Percentiles rank a stretch among this genome's conserved stretches.
Conservation (phyloP, 2,329 filamentous ascomycete species). For the Aspergillus sp. region DNA sequence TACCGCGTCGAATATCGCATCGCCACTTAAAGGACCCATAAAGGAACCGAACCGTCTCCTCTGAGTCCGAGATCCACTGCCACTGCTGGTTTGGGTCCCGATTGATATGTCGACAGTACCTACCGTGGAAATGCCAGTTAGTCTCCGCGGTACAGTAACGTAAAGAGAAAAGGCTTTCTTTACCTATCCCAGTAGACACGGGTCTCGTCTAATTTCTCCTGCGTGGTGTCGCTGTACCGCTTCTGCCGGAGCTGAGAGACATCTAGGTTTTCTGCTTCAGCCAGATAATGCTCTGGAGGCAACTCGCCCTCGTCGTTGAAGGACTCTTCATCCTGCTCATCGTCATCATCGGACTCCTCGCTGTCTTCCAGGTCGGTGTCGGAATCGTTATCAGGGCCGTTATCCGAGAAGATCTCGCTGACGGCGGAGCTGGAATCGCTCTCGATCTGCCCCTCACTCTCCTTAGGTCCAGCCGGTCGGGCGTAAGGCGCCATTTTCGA, state of each 20-base stretch:
- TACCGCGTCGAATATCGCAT: conserved; percentile 18
- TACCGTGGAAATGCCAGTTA: conserved; percentile 17
- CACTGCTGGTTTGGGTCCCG: conserved; percentile 20
- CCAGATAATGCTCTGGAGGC: conserved; percentile 21
- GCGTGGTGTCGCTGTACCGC: conserved; percentile 25
- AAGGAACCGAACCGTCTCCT: conserved; percentile 29
- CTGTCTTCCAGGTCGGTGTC: background rate
- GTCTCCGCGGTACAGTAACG: background rate
- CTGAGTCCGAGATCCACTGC: conserved; percentile 24
- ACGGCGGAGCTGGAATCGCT: background rate
- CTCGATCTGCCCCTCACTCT: background rate
- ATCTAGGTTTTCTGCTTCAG: conserved; percentile 26
- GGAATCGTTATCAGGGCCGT: background rate
- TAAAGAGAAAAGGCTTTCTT: background rate
- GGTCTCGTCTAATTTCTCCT: conserved; percentile 28
- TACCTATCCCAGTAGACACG: conserved; percentile 26
- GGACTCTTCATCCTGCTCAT: background rate
- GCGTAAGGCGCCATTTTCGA: background rate
- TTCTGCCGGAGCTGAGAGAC: conserved; percentile 28
- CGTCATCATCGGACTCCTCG: background rate
- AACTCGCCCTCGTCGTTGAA: conserved; percentile 17
- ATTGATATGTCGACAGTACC: conserved; percentile 23
- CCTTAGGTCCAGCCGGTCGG: background rate
- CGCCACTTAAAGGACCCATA: conserved; percentile 25
- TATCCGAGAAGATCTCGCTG: too few species aligned